These are phyloP conservation scores for Populus tremula DNA, from an alignment of 345 rosid genomes.

Conservation along the genomic window DNA sequence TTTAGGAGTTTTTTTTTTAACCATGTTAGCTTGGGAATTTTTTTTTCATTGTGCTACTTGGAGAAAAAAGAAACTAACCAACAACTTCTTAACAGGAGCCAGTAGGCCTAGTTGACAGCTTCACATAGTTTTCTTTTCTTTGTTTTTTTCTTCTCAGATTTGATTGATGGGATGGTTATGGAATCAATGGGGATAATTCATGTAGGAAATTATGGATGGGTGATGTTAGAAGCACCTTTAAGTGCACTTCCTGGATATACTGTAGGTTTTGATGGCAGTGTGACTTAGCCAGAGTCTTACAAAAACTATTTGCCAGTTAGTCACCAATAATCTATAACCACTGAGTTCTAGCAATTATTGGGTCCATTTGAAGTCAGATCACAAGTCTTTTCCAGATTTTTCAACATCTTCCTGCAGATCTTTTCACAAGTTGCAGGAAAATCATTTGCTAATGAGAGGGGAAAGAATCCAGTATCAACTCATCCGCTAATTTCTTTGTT, in stretches of 20 bases:
- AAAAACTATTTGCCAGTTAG: conserved; percentile 2
- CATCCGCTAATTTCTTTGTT: not conserved
- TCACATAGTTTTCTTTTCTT: not conserved
- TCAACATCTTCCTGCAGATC: not conserved
- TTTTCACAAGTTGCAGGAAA: conserved; percentile 1
- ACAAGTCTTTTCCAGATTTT: conserved; percentile 14
- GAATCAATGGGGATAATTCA: conserved; percentile 41
- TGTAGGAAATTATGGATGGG: conserved; percentile 38
- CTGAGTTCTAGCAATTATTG: not conserved
- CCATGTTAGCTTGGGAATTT: no score
- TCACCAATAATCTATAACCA: not conserved
- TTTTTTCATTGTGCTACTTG: no score
- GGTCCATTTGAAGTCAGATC: conserved; percentile 24
- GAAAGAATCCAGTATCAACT: not conserved
- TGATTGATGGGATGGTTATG: conserved; percentile 58
- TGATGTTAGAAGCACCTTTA: conserved; percentile 30
- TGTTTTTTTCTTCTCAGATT: conserved; percentile 10
- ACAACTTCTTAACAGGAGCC: conserved; percentile 10
- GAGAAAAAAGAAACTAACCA: no score
- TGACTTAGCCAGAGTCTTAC: conserved; percentile 25
- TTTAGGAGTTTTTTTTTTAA: no score
- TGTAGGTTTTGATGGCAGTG: conserved; percentile 20
- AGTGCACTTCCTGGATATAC: conserved; percentile 21
- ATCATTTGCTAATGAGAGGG: not conserved
- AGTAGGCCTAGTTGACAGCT: conserved; percentile 23